Conservation (phyloP, 495 filamentous ascomycete genomes). For the Aspergillus wentii region DNA sequence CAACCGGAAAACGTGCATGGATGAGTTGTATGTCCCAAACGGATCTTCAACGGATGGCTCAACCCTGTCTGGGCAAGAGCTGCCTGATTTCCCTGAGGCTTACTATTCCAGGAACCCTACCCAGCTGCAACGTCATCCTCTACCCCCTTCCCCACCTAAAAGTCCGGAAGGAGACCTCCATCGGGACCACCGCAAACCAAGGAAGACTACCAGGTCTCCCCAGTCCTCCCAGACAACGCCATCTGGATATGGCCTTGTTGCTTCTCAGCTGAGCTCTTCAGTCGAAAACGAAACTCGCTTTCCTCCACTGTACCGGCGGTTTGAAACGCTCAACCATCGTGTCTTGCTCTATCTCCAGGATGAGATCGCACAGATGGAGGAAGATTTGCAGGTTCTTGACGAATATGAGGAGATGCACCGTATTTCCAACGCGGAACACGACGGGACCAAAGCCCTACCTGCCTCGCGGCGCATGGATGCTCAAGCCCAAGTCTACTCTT, state of each 20-base stretch:
- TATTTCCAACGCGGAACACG: conserved; percentile 47
- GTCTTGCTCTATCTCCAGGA: conserved; percentile 83
- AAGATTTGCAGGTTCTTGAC: conserved; percentile 67
- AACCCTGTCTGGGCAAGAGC: conserved; percentile 10
- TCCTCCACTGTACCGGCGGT: conserved; percentile 77
- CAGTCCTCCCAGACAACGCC: too few species aligned
- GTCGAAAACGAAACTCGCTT: conserved; percentile 28
- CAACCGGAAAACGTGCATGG: conserved; percentile 15
- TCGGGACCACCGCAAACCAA: conserved; percentile 15
- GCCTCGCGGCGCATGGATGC: conserved; percentile 62
- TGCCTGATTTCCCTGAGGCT: conserved; percentile 18
- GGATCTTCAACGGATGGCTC: conserved; percentile 11
- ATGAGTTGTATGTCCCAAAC: conserved; percentile 9
- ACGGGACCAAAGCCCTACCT: conserved; percentile 41
- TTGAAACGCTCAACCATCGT: conserved; percentile 79
- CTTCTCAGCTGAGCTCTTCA: conserved; percentile 52
- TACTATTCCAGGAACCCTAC: conserved; percentile 24
- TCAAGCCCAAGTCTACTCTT: conserved; percentile 54
- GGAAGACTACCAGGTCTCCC: conserved; percentile 20
- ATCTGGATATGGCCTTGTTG: conserved; percentile 67
- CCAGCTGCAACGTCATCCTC: conserved; percentile 17
- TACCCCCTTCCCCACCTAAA: conserved; percentile 34
- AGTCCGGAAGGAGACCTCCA: conserved; percentile 33
- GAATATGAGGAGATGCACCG: conserved; percentile 63
- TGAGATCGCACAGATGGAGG: conserved; percentile 75